phyloP scores from a whole-genome alignment of 371 early-diverging fungal species.

The Dinochytrium kinnereticum region DNA sequence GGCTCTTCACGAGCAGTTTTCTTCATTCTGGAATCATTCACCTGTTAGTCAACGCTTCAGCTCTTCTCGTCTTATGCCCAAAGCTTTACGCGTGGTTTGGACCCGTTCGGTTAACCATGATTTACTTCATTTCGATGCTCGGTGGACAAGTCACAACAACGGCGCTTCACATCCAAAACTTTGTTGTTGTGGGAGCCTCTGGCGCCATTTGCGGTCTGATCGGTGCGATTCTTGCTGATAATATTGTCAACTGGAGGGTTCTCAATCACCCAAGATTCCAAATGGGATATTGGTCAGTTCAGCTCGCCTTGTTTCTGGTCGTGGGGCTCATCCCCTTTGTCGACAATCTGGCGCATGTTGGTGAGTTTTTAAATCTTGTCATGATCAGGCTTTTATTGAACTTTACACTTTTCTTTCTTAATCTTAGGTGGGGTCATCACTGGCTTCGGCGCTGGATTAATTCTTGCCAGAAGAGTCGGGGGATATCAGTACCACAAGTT shows the following conservation, averaged over 20 bases:
- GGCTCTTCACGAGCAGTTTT: background rate
- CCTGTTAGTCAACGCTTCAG: background rate
- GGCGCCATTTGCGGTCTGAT: slow-evolving; percentile 6
- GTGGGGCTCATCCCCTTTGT: background rate
- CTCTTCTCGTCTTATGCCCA: background rate
- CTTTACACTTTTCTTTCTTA: too few relatives aligned
- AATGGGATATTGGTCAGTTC: background rate
- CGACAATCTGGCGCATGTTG: slow-evolving; percentile 13
- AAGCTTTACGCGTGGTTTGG: slow-evolving; percentile 3
- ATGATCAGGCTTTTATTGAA: too few relatives aligned
- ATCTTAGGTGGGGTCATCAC: background rate
- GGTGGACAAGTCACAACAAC: background rate
- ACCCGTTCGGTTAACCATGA: background rate
- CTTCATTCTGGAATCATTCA: slow-evolving; percentile 6
- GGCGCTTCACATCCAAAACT: background rate
- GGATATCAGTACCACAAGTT: background rate
- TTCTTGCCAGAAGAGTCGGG: background rate
- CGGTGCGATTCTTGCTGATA: slow-evolving; percentile 4
- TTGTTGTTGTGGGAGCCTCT: slow-evolving; percentile 9
- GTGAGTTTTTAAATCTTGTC: too few relatives aligned
- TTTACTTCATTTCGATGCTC: slow-evolving; percentile 4
- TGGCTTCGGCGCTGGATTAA: background rate
- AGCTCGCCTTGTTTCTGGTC: background rate
- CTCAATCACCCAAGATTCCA: slow-evolving; percentile 14
- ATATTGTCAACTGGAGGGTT: slow-evolving; percentile 8